Percentiles rank a stretch among this genome's conserved stretches.
Evolutionary conservation across 2,329 filamentous ascomycete species (phyloP).

Genomic region (Talaromyces piceae): DNA sequence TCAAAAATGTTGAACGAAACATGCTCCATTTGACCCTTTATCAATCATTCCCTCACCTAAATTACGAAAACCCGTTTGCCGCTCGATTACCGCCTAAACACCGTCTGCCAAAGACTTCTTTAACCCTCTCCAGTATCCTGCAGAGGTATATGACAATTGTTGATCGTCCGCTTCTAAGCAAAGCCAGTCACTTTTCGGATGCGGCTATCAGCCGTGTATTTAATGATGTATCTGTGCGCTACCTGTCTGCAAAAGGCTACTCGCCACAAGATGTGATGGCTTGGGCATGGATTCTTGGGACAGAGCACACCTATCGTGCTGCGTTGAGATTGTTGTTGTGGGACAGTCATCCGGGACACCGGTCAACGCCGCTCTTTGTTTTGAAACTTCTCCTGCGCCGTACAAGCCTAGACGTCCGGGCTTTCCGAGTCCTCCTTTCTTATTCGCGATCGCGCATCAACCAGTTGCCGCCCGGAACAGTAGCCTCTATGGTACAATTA

Average conservation of each 20-base stretch:
- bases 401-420: conserved; percentile 30
- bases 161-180: not conserved
- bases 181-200: conserved; percentile 2
- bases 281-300: conserved; percentile 43
- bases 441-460: conserved; percentile 31
- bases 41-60: conserved; percentile 4
- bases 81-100: not conserved
- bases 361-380: conserved; percentile 39
- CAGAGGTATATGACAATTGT: conserved; percentile 24
- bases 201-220: conserved; percentile 25
- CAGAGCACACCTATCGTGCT: conserved; percentile 28
- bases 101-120: not conserved
- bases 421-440: conserved; percentile 37
- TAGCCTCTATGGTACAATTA: not conserved
- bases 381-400: conserved; percentile 42
- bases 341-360: conserved; percentile 16
- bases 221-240: conserved; percentile 18
- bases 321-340: conserved; percentile 28
- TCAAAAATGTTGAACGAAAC: not conserved
- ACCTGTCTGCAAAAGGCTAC: conserved; percentile 27
- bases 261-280: conserved; percentile 33
- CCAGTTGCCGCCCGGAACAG: conserved; percentile 16
- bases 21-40: not conserved
- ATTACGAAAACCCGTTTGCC: conserved; percentile 1
- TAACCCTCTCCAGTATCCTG: conserved; percentile 28